Percentiles rank a stretch among this genome's conserved stretches.
These are phyloP conservation scores for Baorangia bicolor DNA, from an alignment of 768 basidiomycete genomes.

Conservation along the genomic window DNA sequence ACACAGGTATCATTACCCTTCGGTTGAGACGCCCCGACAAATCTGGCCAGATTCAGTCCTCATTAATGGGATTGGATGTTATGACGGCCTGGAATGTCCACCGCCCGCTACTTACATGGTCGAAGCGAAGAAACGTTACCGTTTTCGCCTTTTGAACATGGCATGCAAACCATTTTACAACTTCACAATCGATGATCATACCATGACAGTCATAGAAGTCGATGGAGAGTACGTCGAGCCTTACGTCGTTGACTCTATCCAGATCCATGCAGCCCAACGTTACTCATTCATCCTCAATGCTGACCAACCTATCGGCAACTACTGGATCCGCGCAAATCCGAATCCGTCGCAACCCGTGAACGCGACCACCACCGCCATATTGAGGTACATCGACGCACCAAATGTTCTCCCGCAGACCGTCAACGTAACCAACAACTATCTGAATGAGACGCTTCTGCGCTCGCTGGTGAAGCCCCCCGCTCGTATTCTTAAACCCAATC, in stretches of 20 bases:
- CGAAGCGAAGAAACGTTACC: conserved; percentile 34
- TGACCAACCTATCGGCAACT: conserved; percentile 40
- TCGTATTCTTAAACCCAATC: conserved; percentile 10
- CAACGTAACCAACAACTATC: not conserved
- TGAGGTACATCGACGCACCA: conserved; percentile 19
- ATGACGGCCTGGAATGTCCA: conserved; percentile 17
- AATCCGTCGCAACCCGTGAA: not conserved
- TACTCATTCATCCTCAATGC: conserved; percentile 47
- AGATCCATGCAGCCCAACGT: conserved; percentile 41
- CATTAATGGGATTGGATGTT: conserved; percentile 42
- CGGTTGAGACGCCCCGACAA: conserved; percentile 3
- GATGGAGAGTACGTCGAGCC: conserved; percentile 42
- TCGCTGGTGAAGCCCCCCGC: conserved; percentile 11
- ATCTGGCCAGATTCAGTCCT: conserved; percentile 35
- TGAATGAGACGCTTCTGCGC: conserved; percentile 20
- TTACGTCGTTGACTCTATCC: conserved; percentile 38
- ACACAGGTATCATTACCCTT: conserved; percentile 21
- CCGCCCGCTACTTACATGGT: conserved; percentile 36
- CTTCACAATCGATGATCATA: conserved; percentile 29
- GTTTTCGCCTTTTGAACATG: conserved; percentile 38
- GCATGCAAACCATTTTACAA: conserved; percentile 35
- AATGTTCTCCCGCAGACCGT: conserved; percentile 6
- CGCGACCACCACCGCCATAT: conserved; percentile 12
- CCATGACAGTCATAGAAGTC: conserved; percentile 40
- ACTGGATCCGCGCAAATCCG: conserved; percentile 29